Evolutionary conservation across 768 basidiomycete genomes (phyloP), one percentile per base, ranked within the genome.

Genomic region (Podaxis sp.): DNA sequence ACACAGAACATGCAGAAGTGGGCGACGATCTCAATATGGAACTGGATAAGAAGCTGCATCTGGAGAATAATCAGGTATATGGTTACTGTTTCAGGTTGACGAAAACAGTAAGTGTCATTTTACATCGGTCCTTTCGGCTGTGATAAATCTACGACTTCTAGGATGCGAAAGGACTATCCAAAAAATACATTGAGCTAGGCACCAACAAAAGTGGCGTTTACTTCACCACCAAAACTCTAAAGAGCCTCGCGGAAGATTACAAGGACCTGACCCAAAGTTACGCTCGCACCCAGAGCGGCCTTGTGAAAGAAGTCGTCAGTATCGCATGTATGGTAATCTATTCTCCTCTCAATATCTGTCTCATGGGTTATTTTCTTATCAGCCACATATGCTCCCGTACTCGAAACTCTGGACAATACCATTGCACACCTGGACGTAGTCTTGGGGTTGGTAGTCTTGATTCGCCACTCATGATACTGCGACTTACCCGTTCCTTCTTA

Each of bases 81-180:
- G 94, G 95, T 1, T 96, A 98, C 70, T 95, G 91, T 67, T 92
- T 98, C 75, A 77, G 97, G 27, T 71, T 98, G 47, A 95, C 95
- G 1, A 95, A 97, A 69, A 91, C 88, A 63, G 96, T 95, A 64
- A 57, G 86, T 76, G 3, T 48, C 11, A 9, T 55, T 10, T 6
- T 48, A 37, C 5, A 0, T 25, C 11, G 18, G 14, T n/a, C 25
- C 23, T 2, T 14, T 14, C 2, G 21, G 10, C 9, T 21, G 2
- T 42, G 21, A 48, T 13, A 5, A 48, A 48, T 27, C 4, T 48
- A 9, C 10, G 21, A 27, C 9, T 13, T 21, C 47, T 27, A 98
- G 95, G 96, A 98, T 64, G 88, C 90, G 0, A 88, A 90, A 69
- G 76, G 70, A 16, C 79, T 97, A 52, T 73, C 82, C 58, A 85